These are phyloP conservation scores for Panicum hallii DNA, from an alignment of 202 grass and related monocot species.

Conservation along the genomic window DNA sequence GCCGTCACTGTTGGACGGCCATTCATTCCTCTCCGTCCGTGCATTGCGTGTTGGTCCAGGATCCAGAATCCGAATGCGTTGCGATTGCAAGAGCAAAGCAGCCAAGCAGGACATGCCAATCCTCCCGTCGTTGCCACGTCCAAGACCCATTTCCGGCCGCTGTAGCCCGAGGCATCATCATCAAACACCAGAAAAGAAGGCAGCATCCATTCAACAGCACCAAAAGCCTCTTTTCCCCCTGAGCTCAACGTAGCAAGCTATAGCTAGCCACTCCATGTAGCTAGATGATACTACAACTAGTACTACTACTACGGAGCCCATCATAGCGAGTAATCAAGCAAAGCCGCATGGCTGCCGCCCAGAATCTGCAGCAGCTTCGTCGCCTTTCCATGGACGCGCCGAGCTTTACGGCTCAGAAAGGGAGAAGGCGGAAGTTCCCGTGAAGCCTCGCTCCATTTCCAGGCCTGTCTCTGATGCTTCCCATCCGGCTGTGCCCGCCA, in stretches of 20 bases:
- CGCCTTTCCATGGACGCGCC: not conserved
- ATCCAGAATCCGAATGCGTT: not conserved
- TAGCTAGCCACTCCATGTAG: not conserved
- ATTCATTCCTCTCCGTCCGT: not conserved
- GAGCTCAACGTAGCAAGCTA: not conserved
- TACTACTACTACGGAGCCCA: too few species aligned
- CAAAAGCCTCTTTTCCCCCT: conserved; percentile 22
- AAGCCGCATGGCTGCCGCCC: not conserved
- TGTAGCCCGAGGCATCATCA: too few species aligned
- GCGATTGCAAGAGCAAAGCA: not conserved
- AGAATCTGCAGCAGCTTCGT: not conserved
- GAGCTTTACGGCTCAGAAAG: conserved; percentile 37
- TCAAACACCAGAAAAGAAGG: conserved; percentile 4
- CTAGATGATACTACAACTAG: not conserved
- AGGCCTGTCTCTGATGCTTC: not conserved
- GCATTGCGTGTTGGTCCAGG: not conserved
- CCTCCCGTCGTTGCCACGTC: not conserved
- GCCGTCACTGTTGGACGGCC: not conserved
- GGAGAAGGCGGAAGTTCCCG: not conserved
- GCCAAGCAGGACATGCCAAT: not conserved
- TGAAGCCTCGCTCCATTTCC: not conserved
- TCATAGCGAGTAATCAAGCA: too few species aligned
- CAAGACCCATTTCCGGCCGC: not conserved
- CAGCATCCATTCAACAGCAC: conserved; percentile 8
- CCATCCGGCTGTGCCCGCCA: not conserved